A percentile compares a stretch with the other conserved stretches of the same genome.
Conservation (phyloP, 2,329 filamentous ascomycete species). For the Colletotrichum limetticola region DNA sequence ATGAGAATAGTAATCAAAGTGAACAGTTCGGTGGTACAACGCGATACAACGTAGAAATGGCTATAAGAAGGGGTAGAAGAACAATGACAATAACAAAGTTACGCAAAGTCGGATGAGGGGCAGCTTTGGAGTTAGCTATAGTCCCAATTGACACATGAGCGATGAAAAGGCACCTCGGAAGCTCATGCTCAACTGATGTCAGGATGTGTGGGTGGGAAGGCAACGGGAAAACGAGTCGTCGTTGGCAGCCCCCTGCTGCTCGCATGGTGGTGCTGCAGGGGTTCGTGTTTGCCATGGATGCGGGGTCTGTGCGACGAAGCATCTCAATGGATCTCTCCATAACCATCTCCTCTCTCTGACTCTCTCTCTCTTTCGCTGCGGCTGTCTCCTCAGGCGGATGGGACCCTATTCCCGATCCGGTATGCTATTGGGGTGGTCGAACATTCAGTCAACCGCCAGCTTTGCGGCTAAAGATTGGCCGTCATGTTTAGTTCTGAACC, state of each 20-base stretch:
- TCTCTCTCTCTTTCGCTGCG: not conserved
- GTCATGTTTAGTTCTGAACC: not conserved
- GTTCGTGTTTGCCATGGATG: constrained; percentile 23
- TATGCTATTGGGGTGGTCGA: not conserved
- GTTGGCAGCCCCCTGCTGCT: constrained; percentile 27
- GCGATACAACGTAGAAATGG: not conserved
- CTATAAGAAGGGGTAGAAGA: not conserved
- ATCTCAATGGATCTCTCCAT: not conserved
- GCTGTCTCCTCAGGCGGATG: not conserved
- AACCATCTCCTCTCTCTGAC: not conserved
- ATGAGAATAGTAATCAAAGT: not conserved
- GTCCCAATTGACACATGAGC: not conserved
- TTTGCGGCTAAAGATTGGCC: not conserved
- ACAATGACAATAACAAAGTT: not conserved
- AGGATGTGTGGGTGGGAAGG: constrained; percentile 1
- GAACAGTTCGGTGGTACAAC: not conserved
- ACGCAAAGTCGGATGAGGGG: not conserved
- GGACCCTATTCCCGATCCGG: constrained; percentile 23
- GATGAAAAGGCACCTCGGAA: constrained; percentile 30
- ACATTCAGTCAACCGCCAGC: not conserved
- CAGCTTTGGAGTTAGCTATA: constrained; percentile 27
- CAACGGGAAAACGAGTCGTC: constrained; percentile 1
- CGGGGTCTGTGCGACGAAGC: constrained; percentile 31
- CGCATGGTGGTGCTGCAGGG: constrained; percentile 29
- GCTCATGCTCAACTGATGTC: constrained; percentile 34